Evolutionary conservation across 768 basidiomycete species (phyloP).

Genomic region (Suillus tomentosus): DNA sequence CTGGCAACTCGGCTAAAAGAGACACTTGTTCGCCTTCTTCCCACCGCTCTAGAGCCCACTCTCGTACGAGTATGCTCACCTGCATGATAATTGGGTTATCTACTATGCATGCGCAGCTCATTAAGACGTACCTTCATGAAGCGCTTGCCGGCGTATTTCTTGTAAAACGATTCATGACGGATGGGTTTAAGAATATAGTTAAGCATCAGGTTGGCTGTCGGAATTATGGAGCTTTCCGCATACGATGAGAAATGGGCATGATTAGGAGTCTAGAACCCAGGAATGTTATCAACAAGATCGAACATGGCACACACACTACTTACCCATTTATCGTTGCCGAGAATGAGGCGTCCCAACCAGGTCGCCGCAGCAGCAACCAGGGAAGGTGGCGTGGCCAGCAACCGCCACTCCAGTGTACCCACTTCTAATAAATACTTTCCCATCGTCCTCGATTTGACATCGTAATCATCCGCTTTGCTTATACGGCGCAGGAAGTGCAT

Average conservation of each 20-base stretch:
- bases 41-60: conserved; percentile 86
- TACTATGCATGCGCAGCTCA: not conserved
- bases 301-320: conserved; percentile 29
- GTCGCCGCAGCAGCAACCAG: conserved; percentile 80
- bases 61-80: conserved; percentile 81
- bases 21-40: conserved; percentile 59
- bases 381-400: conserved; percentile 75
- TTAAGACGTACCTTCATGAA: conserved; percentile 69
- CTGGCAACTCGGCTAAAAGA: conserved; percentile 58
- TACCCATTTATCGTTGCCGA: conserved; percentile 89
- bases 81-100: conserved; percentile 31
- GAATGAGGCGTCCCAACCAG: conserved; percentile 81
- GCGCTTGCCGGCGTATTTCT: conserved; percentile 86
- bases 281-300: conserved; percentile 10
- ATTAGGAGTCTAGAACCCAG: conserved; percentile 65
- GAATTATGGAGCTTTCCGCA: conserved; percentile 74
- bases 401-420: conserved; percentile 74
- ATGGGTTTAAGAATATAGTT: conserved; percentile 80
- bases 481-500: conserved; percentile 87
- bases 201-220: conserved; percentile 83
- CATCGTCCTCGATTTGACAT: conserved; percentile 80
- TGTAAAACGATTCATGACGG: conserved; percentile 76
- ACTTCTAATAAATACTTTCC: conserved; percentile 94
- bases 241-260: conserved; percentile 88
- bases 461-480: conserved; percentile 93